Evolutionary conservation across 2,329 filamentous ascomycete species (phyloP).

Genomic region (Aspergillus sp.): DNA sequence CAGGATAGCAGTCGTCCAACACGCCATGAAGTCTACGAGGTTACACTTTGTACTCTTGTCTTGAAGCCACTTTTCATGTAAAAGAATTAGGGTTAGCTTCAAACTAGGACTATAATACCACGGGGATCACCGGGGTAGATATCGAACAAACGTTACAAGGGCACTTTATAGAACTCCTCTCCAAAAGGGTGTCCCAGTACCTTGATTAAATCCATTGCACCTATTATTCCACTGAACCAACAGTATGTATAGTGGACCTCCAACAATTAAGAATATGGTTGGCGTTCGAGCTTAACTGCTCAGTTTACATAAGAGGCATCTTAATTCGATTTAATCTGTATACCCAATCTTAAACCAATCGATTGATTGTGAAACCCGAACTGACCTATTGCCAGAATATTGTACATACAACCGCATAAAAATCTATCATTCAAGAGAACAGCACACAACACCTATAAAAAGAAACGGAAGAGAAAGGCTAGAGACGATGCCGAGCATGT

Average conservation of each 20-base stretch:
- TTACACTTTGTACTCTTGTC: not conserved
- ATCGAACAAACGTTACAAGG: too few species aligned
- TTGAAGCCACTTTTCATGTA: not conserved
- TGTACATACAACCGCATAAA: conserved; percentile 24
- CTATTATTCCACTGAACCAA: too few species aligned
- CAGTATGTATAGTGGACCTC: too few species aligned
- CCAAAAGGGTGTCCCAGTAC: too few species aligned
- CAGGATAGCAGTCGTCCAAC: not conserved
- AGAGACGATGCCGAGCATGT: conserved; percentile 24
- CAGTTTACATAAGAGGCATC: too few species aligned
- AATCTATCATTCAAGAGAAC: conserved; percentile 23
- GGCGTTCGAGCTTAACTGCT: not conserved
- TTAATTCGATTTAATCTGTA: not conserved
- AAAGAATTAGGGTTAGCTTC: not conserved
- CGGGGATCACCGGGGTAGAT: too few species aligned
- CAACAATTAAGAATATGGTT: too few species aligned
- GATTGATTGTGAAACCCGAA: not conserved
- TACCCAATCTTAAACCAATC: not conserved
- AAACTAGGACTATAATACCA: too few species aligned
- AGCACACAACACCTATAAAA: conserved; percentile 16
- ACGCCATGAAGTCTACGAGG: not conserved
- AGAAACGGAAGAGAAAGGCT: conserved; percentile 16
- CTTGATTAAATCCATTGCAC: too few species aligned
- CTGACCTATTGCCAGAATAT: conserved; percentile 18
- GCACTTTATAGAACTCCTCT: too few species aligned